Base-by-base conservation (phyloP, 2,329 filamentous ascomycete species). In the Fusarium sublunatum region DNA sequence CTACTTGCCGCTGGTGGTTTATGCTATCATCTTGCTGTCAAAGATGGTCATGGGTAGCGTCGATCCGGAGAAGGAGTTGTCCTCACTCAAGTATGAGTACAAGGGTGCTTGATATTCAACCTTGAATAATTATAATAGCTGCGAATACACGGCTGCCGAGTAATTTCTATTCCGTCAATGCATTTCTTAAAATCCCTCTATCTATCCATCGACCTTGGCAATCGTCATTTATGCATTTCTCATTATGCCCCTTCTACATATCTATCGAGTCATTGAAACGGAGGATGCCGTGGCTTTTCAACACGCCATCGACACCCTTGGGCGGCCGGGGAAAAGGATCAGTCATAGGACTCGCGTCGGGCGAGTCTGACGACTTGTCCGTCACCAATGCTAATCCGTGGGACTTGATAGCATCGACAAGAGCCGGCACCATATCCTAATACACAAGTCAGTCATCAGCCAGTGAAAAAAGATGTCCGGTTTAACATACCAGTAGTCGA, bases 181-280 rank as follows among this genome's bases (percentile, higher is more conserved):
- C 38, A 41, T 41, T 12, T 58, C 53, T 56, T 22, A 5, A 15
- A 15, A 25, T 29, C 36, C n/a, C 49, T 45, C 55, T 51, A 24
- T 69, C 64, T 66, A 70, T 69, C 45, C 45, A 39, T 35, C 38
- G 42, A 35, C 42, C 50, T 51, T 49, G 41, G 49, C 44, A 46
- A 34, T 68, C 67, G 46, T 67, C 43, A 56, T 57, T 39, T 35
- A 42, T 47, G 47, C 64, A 55, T 67, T 38, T 65, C 51, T 69
- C 62, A 69, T 70, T 68, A 69, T 39, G 53, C 38, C 38, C 56
- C 40, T 46, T 68, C 76, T 79, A 87, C 75, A 87, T 83, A 72
- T 93, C 91, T 81, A 98, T 92, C 62, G 90, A 92, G 77, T 97
- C 93, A 74, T 94, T 96, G 77, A 99, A 99, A 68, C 91, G 86